Evolutionary conservation across 2,329 filamentous ascomycete genomes (phyloP).

Genomic region (Colletotrichum costaricense): DNA sequence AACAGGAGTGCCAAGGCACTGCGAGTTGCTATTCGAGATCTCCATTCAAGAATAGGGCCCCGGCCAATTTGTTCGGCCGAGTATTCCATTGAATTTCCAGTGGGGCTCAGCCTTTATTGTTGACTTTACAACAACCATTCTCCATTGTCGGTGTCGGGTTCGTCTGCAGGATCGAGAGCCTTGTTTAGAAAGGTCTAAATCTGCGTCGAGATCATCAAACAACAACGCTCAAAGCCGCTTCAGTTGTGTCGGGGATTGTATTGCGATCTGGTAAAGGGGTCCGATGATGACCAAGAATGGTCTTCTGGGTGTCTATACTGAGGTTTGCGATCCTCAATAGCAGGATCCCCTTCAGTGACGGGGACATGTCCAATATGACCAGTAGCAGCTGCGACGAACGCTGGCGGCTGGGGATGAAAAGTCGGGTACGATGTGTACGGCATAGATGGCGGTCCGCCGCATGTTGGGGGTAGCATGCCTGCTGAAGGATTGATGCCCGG

Average conservation of each 20-base stretch:
- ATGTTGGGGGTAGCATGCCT: neutral
- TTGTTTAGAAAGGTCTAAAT: neutral
- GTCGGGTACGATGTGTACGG: slow-evolving; percentile 4
- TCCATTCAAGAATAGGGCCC: no score
- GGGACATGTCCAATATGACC: neutral
- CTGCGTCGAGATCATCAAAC: neutral
- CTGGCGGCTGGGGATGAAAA: neutral
- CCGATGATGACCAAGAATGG: neutral
- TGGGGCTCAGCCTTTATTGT: neutral
- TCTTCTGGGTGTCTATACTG: neutral
- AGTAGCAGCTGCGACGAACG: neutral
- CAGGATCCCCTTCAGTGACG: slow-evolving; percentile 7
- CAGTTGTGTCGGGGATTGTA: neutral
- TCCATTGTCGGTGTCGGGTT: neutral
- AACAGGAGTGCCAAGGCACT: neutral
- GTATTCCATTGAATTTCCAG: neutral
- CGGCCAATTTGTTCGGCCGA: neutral
- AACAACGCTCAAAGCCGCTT: neutral
- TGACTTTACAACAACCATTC: neutral
- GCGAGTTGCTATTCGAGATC: neutral
- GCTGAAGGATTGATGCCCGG: neutral
- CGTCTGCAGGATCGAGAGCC: neutral
- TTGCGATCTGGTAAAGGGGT: neutral
- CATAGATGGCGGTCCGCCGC: neutral
- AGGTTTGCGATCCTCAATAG: slow-evolving; percentile 7